Evolutionary conservation across 2,329 filamentous ascomycete genomes (phyloP), one percentile per base, ranked within the genome.

Genomic region (Fonsecaea nubica): DNA sequence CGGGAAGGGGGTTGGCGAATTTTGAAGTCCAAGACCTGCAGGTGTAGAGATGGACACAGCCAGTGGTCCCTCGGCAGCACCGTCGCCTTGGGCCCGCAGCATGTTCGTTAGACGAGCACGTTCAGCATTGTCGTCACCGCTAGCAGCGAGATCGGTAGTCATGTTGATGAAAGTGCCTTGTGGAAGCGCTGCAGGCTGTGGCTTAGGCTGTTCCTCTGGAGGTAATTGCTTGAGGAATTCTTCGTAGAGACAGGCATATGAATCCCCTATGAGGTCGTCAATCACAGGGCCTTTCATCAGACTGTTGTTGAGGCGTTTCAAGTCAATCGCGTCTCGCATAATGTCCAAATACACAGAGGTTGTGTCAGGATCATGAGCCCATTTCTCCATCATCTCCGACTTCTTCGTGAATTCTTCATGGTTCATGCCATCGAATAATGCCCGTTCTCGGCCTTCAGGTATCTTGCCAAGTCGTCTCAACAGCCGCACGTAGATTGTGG

Each of bases 181-280:
- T 6, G 70, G 62, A 8, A 69, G 40, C 1, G 62, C 25, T 7
- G 65, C 18, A 13, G 63, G 60, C n/a, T 66, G 62, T 33, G 63
- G 62, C 25, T 62, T 63, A 15, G 61, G 54, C 45, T 69, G 65
- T 42, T 62, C 72, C 52, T 71, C 72, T 35, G 70, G 65, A 32
- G 70, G 74, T 53, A 72, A 70, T 70, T 62, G 76, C 72, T 67
- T 85, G 72, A 87, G 87, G 57, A 93, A 80, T 35, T 89, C 86
- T 18, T 85, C 83, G 75, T 92, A 95, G 15, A 96, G 82, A 57
- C 88, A 85, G 0, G 92, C 90, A 77, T 97, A 99, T 57, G 91
- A 89, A 78, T 99, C 95, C 25, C 90, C 91, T 71, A 97, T 91
- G n/a, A 98, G 85, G 74, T 99, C 95, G 74, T 99, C 95, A 53